Base-by-base conservation (phyloP, 202 grass and related monocot genomes). In the Carex sylvatica region DNA sequence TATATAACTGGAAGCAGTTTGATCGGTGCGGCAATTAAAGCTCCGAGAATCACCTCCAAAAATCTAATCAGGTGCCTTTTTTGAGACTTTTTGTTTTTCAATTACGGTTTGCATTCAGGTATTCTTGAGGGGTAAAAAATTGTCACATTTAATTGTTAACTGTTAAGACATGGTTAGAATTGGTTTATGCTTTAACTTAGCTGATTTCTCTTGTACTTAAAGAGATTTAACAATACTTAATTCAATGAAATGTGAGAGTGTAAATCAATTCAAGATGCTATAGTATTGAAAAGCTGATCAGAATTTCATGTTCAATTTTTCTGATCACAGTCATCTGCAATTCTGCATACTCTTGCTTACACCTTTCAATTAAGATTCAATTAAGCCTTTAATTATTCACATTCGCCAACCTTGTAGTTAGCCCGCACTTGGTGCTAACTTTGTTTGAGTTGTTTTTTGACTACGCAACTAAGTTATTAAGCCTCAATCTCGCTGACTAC, bases 1-100 rank as follows among this genome's bases (percentile, higher is more conserved):
- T 99, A 95, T 79, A 99, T 98, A 49, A 98, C 95, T 12, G 95
- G 95, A 65, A 98, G 92, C 80, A 98, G 95, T 70, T 89, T 98
- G 84, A 98, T 98, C 74, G 96, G 96, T 14, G 96, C 96, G 15
- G 88, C 96, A 60, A 95, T 98, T 82, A 98, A 95, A 81, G 96
- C 96, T 66, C 96, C 96, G 31, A 95, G 96, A 86, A 98, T 98
- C 86, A 98, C 96, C 81, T 95, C 92, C 65, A 98, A 98, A 84
- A 98, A 95, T 85, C 96, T 98, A 80, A 98, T 98, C 61, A 98
- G 96, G 96, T 98, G 23, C 53, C 64, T 56, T 61, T 58, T 74
- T 31, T n/a, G 6, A 26, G 33, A 16, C 26, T 0, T 65, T 84
- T 61, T 69, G 4, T 84, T 77, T 72, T 20, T n/a, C 35, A 10